Evolutionary conservation across 306 rosid genomes (phyloP).

Genomic region (Ochetophila trinervis): DNA sequence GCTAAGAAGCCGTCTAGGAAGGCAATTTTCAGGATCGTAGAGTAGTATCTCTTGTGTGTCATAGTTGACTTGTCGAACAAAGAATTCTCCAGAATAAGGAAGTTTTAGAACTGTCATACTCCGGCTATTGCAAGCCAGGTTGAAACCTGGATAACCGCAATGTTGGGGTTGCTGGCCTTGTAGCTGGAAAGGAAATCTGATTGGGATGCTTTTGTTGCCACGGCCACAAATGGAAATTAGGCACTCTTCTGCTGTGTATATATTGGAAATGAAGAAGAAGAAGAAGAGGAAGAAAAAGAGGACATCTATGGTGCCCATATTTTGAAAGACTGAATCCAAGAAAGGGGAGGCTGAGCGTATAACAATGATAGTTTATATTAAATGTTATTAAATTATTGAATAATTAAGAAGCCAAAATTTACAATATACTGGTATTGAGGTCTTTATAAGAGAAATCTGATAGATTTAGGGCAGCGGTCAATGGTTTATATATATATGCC

Average conservation of each 20-base stretch:
- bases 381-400: constrained; percentile 13
- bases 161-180: constrained; percentile 20
- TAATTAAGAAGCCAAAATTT: constrained; percentile 35
- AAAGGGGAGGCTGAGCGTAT: constrained; percentile 14
- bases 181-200: constrained; percentile 66
- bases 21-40: constrained; percentile 55
- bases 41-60: constrained; percentile 42
- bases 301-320: constrained; percentile 32
- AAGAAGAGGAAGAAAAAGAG: constrained; percentile 31
- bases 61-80: constrained; percentile 48
- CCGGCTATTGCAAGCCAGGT: constrained; percentile 39
- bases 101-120: constrained; percentile 37
- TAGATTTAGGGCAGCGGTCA: constrained; percentile 5
- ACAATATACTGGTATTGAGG: constrained; percentile 16
- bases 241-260: constrained; percentile 32
- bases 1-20: constrained; percentile 48
- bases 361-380: constrained; percentile 17
- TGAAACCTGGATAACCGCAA: constrained; percentile 71
- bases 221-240: constrained; percentile 43
- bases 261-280: constrained; percentile 34
- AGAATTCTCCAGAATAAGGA: constrained; percentile 44
- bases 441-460: constrained; percentile 14
- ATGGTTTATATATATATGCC: neutral
- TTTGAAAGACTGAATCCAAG: constrained; percentile 23
- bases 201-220: constrained; percentile 18